phyloP scores from a whole-genome alignment of 2,329 filamentous ascomycete genomes.

The Aspergillus fumigatiaffinis region DNA sequence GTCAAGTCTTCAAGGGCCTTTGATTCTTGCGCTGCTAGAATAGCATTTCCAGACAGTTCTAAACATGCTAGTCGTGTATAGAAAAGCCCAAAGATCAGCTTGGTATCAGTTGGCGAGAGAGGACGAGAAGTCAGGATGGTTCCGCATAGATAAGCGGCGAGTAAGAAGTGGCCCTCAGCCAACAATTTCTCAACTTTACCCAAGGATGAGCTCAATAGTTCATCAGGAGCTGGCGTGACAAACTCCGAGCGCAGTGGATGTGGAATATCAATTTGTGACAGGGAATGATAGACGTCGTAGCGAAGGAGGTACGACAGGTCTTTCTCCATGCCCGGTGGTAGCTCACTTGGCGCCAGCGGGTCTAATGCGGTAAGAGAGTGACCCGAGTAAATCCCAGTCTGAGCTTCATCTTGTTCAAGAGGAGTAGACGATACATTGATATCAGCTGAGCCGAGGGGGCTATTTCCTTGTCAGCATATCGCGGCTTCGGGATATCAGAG shows the following conservation, averaged over 20 bases:
- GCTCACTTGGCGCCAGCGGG: conserved; percentile 28
- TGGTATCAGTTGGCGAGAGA: conserved; percentile 50
- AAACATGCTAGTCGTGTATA: conserved; percentile 80
- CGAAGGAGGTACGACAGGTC: conserved; percentile 79
- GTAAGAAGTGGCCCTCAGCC: conserved; percentile 70
- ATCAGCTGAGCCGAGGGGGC: conserved; percentile 23
- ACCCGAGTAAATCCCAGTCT: conserved; percentile 18
- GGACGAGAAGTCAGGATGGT: conserved; percentile 41
- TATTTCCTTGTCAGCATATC: conserved; percentile 17
- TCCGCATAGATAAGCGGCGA: conserved; percentile 58
- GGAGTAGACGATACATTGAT: conserved; percentile 15
- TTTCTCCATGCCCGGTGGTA: conserved; percentile 49
- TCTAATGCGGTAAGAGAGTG: conserved; percentile 34
- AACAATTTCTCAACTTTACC: conserved; percentile 61
- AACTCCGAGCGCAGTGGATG: conserved; percentile 66
- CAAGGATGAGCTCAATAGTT: conserved; percentile 45
- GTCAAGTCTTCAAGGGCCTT: conserved; percentile 60
- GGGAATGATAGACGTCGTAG: conserved; percentile 76
- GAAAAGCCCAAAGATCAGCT: conserved; percentile 69
- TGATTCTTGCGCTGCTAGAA: conserved; percentile 64
- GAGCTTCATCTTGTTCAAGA: conserved; percentile 11
- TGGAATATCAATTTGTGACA: conserved; percentile 61
- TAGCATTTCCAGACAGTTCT: conserved; percentile 68
- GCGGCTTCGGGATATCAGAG: not conserved
- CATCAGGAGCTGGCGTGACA: conserved; percentile 59